Percentiles rank a stretch among this genome's conserved stretches.
These are phyloP conservation scores for Talaromyces funiculosus DNA, from an alignment of 2,329 filamentous ascomycete species.

Conservation along the genomic window DNA sequence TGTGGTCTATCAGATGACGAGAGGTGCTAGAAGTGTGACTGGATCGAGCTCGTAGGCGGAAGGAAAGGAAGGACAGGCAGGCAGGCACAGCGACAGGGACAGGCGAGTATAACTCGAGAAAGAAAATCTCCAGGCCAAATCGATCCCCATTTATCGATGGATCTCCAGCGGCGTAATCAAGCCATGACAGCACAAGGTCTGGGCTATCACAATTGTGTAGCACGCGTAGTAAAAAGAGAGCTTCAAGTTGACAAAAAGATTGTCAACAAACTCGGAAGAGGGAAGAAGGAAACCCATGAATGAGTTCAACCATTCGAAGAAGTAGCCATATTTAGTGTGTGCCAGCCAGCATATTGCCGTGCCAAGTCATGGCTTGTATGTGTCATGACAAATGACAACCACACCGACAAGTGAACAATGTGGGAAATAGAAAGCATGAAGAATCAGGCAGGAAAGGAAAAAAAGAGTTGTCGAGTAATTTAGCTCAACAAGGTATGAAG, in stretches of 20 bases:
- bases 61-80: background rate
- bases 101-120: background rate
- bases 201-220: background rate
- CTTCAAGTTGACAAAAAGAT: background rate
- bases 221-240: background rate
- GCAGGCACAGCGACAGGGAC: background rate
- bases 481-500: background rate
- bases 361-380: constrained; percentile 1
- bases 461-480: background rate
- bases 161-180: background rate
- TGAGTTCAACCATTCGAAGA: background rate
- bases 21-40: background rate
- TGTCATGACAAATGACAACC: background rate
- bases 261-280: background rate
- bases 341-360: background rate
- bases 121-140: background rate
- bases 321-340: background rate
- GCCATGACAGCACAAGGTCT: background rate
- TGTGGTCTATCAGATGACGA: constrained; percentile 5
- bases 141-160: background rate
- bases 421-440: background rate
- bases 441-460: background rate
- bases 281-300: background rate
- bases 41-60: background rate
- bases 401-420: background rate